Evolutionary conservation across 116 monocot species (phyloP), one percentile per base, ranked within the genome.

Genomic region (Zostera marina): DNA sequence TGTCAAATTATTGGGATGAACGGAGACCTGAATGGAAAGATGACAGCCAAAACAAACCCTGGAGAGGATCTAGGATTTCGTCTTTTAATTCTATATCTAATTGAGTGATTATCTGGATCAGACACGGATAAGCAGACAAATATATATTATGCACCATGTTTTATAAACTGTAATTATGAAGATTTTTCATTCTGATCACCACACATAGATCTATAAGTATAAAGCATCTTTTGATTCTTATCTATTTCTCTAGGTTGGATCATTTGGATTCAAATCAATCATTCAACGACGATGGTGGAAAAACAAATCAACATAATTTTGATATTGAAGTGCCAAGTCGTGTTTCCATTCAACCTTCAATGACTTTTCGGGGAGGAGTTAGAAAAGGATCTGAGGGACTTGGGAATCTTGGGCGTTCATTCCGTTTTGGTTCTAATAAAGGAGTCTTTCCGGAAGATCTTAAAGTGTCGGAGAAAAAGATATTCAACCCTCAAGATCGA

Each of bases 381-480:
- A 65, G 67, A 62, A 77, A 69, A 59, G 80, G 85, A 47, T 76
- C 87, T 52, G 81, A 79, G 76, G 64, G 82, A 26, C 71, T 88
- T 13, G 73, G 56, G 45, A 85, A 84, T 39, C 43, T 85, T 40
- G 77, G 82, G 13, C 75, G 66, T 46, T 77, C 84, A 24, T 67
- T 85, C 65, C 61, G 65, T 8, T 82, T 70, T 72, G 82, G 82
- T 71, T 70, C 73, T 69, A 69, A 79, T 11, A 76, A 73, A 56
- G 89, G 79, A 40, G 79, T 88, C 41, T 96, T 96, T 62, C 74
- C 88, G 16, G 88, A 96, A 60, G 94, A 96, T 55, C 82, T 88
- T 38, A 78, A 82, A 51, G 77, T 79, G 40, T 80, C 73, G 11
- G 77, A 82, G 71, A 93, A 81, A 66, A 78, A 71, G 61, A 88